Conservation (phyloP, 257 asterid species). For the Forsythia viridissima region DNA sequence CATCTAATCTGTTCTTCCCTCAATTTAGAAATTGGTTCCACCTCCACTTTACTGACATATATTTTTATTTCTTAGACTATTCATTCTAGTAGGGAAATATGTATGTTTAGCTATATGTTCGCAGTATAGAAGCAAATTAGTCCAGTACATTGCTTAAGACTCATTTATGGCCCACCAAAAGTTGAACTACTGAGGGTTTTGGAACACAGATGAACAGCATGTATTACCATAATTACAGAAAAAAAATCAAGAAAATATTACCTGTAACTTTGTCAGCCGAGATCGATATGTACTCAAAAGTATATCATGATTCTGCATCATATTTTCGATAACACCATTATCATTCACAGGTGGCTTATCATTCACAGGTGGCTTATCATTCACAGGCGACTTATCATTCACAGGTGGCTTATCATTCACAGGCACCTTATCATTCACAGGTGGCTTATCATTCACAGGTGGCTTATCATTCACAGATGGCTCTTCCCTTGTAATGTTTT, state of each 20-base stretch:
- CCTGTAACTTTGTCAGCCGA: constrained; percentile 94
- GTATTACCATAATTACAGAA: constrained; percentile 1
- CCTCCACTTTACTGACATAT: background rate
- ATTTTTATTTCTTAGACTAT: background rate
- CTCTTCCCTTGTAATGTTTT: constrained; percentile 38
- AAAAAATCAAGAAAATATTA: constrained; percentile 27
- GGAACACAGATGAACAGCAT: background rate
- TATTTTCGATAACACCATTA: constrained; percentile 42
- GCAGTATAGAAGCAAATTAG: background rate
- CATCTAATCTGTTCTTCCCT: background rate
- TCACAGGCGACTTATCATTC: no score
- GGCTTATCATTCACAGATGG: constrained; percentile 40
- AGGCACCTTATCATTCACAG: no score
- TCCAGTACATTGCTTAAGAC: constrained; percentile 2
- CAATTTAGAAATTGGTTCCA: background rate
- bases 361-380: no score
- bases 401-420: no score
- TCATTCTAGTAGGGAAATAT: background rate
- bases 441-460: background rate
- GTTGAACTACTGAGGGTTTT: background rate
- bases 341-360: constrained; percentile 26
- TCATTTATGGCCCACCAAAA: constrained; percentile 1
- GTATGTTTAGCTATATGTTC: background rate
- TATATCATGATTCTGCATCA: constrained; percentile 80
- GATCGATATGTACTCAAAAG: constrained; percentile 75